A percentile compares a stretch with the other conserved stretches of the same genome.
Conservation (phyloP, 805 yeast species). For the Yamadazyma scolyti region DNA sequence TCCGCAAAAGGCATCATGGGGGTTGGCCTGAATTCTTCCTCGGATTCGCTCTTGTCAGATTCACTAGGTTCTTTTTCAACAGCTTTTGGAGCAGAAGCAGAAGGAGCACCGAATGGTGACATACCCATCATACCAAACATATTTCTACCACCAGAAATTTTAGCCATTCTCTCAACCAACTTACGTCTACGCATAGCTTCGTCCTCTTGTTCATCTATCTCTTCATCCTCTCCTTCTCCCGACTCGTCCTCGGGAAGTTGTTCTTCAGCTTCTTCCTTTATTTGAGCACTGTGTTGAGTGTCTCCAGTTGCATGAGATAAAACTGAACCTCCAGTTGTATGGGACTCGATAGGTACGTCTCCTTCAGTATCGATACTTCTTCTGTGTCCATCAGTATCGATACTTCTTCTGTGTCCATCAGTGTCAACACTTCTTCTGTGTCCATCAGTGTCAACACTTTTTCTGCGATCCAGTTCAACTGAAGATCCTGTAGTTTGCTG, state of each 20-base stretch:
- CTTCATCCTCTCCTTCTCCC: conserved; percentile 48
- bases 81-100: conserved; percentile 10
- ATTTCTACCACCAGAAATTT: conserved; percentile 80
- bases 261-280: conserved; percentile 10
- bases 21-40: conserved; percentile 19
- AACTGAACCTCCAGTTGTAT: conserved; percentile 3
- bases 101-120: conserved; percentile 34
- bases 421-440: too few relatives aligned
- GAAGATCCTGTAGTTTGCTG: too few relatives aligned
- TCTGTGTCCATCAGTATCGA: too few relatives aligned
- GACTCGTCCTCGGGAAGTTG: conserved; percentile 6
- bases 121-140: conserved; percentile 72
- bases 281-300: conserved; percentile 8
- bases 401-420: too few relatives aligned
- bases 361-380: too few relatives aligned
- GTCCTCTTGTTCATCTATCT: conserved; percentile 61
- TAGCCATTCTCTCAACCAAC: conserved; percentile 93
- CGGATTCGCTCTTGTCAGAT: conserved; percentile 16
- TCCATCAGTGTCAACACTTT: too few relatives aligned
- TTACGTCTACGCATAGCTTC: conserved; percentile 75
- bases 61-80: conserved; percentile 6
- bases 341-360: too few relatives aligned
- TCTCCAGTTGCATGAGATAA: not conserved
- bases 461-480: too few relatives aligned
- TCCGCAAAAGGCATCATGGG: conserved; percentile 13